These are phyloP conservation scores for Leishmania mexicana DNA, from an alignment of 208 protist genomes.

Conservation along the genomic window DNA sequence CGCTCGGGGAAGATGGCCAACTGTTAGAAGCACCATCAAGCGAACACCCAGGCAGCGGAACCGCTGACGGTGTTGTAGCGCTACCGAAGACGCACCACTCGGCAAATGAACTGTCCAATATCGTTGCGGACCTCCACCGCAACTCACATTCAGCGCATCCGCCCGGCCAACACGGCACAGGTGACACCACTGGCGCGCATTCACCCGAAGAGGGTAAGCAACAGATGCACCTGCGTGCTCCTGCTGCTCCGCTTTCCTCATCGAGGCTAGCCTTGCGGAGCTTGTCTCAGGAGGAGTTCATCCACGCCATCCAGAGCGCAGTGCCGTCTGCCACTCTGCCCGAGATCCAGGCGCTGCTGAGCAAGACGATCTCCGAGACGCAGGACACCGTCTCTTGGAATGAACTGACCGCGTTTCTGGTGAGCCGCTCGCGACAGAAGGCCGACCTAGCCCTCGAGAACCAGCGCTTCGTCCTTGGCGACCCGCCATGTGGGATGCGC, in stretches of 20 bases:
- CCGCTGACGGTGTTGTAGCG: background rate
- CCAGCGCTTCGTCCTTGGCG: constrained; percentile 42
- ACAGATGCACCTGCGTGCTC: background rate
- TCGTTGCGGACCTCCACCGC: background rate
- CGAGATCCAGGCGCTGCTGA: constrained; percentile 65
- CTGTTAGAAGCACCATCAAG: background rate
- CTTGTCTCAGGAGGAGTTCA: constrained; percentile 34
- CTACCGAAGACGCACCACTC: background rate
- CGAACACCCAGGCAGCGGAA: background rate
- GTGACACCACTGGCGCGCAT: background rate
- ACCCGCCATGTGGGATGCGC: constrained; percentile 34
- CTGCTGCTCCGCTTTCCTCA: background rate
- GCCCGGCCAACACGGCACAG: background rate
- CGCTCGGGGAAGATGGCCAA: background rate
- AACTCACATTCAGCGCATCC: background rate
- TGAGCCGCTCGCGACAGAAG: constrained; percentile 65
- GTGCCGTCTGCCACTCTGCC: constrained; percentile 40
- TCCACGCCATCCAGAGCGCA: constrained; percentile 24
- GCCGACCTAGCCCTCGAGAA: constrained; percentile 55
- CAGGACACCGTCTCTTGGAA: constrained; percentile 70
- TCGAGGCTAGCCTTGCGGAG: constrained; percentile 10
- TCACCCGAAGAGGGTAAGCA: background rate
- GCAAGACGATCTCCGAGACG: constrained; percentile 76
- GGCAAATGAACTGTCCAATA: constrained; percentile 17
- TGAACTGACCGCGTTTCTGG: constrained; percentile 78